Evolutionary conservation across 805 yeast genomes (phyloP), one percentile per base, ranked within the genome.

Genomic region (Priceomyces castillae): DNA sequence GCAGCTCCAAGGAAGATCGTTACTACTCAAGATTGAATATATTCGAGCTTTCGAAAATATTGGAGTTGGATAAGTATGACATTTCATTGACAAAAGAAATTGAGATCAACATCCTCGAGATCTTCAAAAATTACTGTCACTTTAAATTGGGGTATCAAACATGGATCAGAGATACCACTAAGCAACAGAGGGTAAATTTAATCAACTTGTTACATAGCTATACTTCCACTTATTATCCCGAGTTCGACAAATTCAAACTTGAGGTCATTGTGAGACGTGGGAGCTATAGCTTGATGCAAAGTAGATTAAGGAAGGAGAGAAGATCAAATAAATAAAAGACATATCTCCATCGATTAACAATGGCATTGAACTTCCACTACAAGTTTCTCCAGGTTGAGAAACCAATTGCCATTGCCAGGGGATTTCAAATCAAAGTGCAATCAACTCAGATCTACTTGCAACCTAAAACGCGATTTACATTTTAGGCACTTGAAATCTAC

Each of bases 181-280:
- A 71, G 41, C 64, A 61, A 3, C 76, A 77, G 48, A 71, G 96
- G 34, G 59, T 59, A 9, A 52, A 61, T 4, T 63, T 82, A 35
- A 64, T 86, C 19, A 69, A 70, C 19, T 64, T 71, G 40, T 69
- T 89, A 39, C 67, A 74, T 52, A 53, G 55, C 5, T 67, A 74
- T 43, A 80, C 84, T 5, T 68, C 66, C 25, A 53, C 52, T 2
- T 72, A 70, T 34, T 81, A 76, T 54, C 69, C 73, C 4, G 73
- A 72, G 44, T 80, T 84, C 53, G 65, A 75, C 36, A 70, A 68
- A 39, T 74, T 72, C 14, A 67, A 79, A 17, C 64, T 89, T 30
- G 92, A 87, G 55, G 81, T 84, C 0, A 80, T 89, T 14, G 79
- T 89, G 23, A 78, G 92, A 53, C 76, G 96, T 44, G 95, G 94